Percentiles rank a stretch among this genome's conserved stretches.
Evolutionary conservation across 2,329 filamentous ascomycete species (phyloP).

Genomic region (Penicillium sp.): DNA sequence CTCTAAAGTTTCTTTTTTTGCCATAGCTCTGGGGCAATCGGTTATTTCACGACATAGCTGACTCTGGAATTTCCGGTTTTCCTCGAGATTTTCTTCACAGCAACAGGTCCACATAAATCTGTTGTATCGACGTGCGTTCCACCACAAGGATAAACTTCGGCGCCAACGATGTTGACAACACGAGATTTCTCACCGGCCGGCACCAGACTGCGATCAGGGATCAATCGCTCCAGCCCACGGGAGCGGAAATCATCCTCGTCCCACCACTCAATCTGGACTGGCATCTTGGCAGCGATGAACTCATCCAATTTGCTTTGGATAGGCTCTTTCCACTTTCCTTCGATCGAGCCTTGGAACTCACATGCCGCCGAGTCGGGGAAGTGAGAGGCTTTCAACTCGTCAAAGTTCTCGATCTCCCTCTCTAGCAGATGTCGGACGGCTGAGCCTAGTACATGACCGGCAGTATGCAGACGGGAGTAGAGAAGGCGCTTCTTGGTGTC

Average conservation of each 20-base stretch:
- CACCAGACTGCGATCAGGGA: conserved; percentile 51
- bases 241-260: conserved; percentile 61
- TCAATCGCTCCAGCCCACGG: conserved; percentile 58
- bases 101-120: conserved; percentile 56
- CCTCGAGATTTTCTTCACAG: conserved; percentile 67
- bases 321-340: conserved; percentile 60
- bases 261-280: conserved; percentile 69
- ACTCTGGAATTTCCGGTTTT: conserved; percentile 66
- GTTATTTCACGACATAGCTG: conserved; percentile 39
- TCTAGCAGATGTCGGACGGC: conserved; percentile 64
- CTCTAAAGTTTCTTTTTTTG: too few species aligned
- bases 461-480: conserved; percentile 71
- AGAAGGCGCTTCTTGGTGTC: conserved; percentile 62
- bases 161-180: conserved; percentile 69
- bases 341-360: conserved; percentile 69
- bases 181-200: conserved; percentile 60
- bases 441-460: conserved; percentile 70
- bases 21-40: neutral
- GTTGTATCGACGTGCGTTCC: conserved; percentile 71
- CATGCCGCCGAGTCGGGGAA: conserved; percentile 68
- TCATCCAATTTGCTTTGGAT: conserved; percentile 66
- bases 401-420: conserved; percentile 55
- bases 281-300: conserved; percentile 57
- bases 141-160: conserved; percentile 72
- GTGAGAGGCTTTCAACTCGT: conserved; percentile 72